phyloP scores from a whole-genome alignment of 345 rosid species.

The Camelina hispida region DNA sequence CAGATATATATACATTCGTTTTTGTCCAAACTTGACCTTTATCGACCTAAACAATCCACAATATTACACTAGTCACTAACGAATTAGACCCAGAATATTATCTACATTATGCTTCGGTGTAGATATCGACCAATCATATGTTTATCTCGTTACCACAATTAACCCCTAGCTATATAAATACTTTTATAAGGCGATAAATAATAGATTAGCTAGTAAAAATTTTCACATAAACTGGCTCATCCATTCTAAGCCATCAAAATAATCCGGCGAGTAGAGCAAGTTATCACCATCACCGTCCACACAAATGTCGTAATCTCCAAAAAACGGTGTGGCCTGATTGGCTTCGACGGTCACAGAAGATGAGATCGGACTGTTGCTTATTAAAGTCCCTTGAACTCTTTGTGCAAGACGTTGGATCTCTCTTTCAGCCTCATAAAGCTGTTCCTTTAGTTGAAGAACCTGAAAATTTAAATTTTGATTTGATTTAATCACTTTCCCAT shows the following conservation, averaged over 20 bases:
- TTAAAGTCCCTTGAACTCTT: conserved; percentile 48
- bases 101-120: conserved; percentile 13
- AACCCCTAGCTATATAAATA: neutral
- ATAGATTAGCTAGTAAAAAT: neutral
- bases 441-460: conserved; percentile 66
- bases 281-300: conserved; percentile 47
- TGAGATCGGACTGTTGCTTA: conserved; percentile 53
- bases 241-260: conserved; percentile 63
- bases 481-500: conserved; percentile 13
- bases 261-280: conserved; percentile 49
- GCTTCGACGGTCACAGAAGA: conserved; percentile 55
- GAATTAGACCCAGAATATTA: conserved; percentile 3
- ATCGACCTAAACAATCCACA: conserved; percentile 21
- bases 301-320: conserved; percentile 52
- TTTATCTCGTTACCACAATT: neutral
- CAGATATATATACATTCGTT: conserved; percentile 1
- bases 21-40: conserved; percentile 9
- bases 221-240: conserved; percentile 48
- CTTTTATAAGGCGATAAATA: neutral
- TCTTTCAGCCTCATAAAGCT: conserved; percentile 55
- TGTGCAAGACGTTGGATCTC: conserved; percentile 59
- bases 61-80: neutral
- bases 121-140: conserved; percentile 34
- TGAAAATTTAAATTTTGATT: conserved; percentile 32
- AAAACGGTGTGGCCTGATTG: conserved; percentile 48